Evolutionary conservation across 2,329 filamentous ascomycete species (phyloP).

Genomic region (Biscogniauxia mediterranea): DNA sequence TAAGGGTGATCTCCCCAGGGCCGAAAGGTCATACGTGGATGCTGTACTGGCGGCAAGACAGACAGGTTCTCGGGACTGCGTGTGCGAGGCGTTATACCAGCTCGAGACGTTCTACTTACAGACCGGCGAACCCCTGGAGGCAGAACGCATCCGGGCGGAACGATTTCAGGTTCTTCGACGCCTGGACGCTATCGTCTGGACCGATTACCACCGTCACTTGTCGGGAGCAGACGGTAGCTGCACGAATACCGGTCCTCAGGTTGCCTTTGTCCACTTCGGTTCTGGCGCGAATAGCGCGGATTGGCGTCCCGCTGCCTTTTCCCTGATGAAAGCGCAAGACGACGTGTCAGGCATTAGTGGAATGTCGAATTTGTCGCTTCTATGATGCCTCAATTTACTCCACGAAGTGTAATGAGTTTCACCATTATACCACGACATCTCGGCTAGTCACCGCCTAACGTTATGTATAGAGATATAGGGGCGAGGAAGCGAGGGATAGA

Average conservation of each 20-base stretch:
- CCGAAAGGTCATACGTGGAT: constrained; percentile 25
- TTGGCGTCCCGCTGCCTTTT: constrained; percentile 21
- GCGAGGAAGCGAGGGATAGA: too few species aligned
- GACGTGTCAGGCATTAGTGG: neutral
- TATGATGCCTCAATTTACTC: neutral
- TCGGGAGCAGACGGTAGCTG: neutral
- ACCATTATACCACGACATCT: neutral
- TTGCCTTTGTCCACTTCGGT: constrained; percentile 17
- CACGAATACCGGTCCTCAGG: constrained; percentile 2
- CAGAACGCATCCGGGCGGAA: constrained; percentile 25
- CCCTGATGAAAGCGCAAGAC: neutral
- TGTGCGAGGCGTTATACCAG: constrained; percentile 29
- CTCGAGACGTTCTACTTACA: constrained; percentile 31
- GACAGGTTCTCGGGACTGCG: constrained; percentile 27
- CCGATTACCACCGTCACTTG: constrained; percentile 11
- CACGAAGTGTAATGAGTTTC: neutral
- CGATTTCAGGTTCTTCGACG: constrained; percentile 22
- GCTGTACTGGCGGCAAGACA: constrained; percentile 24
- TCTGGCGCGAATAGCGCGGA: constrained; percentile 12
- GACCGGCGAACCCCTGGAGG: constrained; percentile 22
- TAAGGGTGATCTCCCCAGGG: constrained; percentile 19
- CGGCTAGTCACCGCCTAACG: too few species aligned
- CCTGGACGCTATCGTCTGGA: constrained; percentile 24
- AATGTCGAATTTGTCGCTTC: neutral
- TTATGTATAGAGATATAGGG: too few species aligned